Conservation (phyloP, 306 rosid genomes). For the Comarum palustre region DNA sequence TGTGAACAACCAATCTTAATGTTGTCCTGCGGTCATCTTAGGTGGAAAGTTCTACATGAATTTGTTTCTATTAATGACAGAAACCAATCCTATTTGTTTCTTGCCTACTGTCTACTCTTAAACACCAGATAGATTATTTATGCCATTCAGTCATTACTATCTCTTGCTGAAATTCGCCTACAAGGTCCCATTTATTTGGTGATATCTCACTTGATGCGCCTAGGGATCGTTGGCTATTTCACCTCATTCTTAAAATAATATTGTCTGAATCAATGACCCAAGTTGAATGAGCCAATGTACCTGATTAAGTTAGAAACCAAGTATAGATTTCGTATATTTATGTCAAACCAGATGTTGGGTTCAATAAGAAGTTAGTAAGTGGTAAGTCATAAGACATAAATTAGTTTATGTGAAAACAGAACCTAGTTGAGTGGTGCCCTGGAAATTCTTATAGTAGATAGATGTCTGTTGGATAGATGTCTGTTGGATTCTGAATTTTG, state of each 20-base stretch:
- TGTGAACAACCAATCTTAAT: not conserved
- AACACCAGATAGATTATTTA: not conserved
- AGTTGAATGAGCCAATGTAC: not conserved
- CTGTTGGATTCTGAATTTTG: not conserved
- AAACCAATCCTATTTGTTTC: not conserved
- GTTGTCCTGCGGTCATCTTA: constrained; percentile 5
- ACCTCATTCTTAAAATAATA: not conserved
- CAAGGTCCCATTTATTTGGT: too few species aligned
- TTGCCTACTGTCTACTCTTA: not conserved
- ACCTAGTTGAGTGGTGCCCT: not conserved
- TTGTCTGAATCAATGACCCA: not conserved
- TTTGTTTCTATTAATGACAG: not conserved
- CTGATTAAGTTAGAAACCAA: not conserved
- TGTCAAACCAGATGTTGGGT: not conserved
- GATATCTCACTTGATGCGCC: not conserved
- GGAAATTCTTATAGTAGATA: not conserved
- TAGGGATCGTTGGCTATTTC: not conserved
- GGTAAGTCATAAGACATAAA: not conserved
- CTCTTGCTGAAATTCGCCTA: not conserved
- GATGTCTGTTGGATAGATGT: not conserved
- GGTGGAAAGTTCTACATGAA: not conserved
- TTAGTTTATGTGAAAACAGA: not conserved
- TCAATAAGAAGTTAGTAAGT: not conserved
- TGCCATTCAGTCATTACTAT: not conserved
- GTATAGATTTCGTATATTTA: not conserved